Base-by-base conservation (phyloP, 495 filamentous ascomycete species). In the Xylaria sp. region DNA sequence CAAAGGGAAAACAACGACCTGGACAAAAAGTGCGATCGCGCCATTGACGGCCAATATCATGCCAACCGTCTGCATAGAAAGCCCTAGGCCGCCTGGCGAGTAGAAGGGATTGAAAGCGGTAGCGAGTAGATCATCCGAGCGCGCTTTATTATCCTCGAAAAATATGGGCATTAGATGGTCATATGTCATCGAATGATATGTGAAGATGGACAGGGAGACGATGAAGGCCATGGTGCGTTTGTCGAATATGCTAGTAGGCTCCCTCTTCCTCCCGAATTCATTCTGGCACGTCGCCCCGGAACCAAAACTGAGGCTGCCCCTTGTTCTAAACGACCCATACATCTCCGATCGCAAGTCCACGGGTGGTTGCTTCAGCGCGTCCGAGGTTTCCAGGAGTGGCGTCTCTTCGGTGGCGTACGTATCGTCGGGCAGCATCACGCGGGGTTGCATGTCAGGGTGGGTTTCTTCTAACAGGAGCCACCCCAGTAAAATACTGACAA, bases 121-220 rank as follows among this genome's bases (percentile, higher is more conserved):
- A 50, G 72, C 58, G 12, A 74, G 59, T 12, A 67, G 7, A n/a
- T 71, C 53, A 31, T 72, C 52, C 6, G 75, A 73, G 1, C 75
- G 72, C 14, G 77, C 75, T 43, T 82, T 84, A 58, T 89, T 83
- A 71, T 96, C 93, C 79, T 95, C 92, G 24, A 95, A 83, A 80
- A 94, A 96, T 35, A 96, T 95, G 6, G 93, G 93, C 44, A 96
- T 80, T 0, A 96, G 87, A 79, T 93, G 91, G 72, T 95, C 93
- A 73, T 92, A 96, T 17, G 91, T 93, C 93, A 96, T 96, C 46
- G 89, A 92, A 76, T 95, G 93, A 70, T 95, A 95, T 1, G 92
- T 94, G 81, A 94, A 96, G 70, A 96, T 93, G 6, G 91, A 90
- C 35, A 96, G 83, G 5, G 93, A 88, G 24, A 91, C 66, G 21